Conservation (phyloP, 306 rosid species). For the Leucaena leucocephala region DNA sequence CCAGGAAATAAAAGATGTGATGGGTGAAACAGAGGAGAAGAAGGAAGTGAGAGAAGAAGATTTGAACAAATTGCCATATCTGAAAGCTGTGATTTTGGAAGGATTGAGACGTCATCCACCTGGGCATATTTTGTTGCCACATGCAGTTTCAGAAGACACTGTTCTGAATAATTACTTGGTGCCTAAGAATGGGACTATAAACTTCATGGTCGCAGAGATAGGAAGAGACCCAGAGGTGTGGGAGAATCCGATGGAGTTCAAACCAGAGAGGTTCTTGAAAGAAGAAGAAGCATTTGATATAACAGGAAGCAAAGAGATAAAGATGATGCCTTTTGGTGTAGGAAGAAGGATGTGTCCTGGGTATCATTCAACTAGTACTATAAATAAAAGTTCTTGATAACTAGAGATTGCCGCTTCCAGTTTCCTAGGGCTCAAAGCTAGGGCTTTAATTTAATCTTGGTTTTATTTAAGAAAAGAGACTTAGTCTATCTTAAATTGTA, state of each 20-base stretch:
- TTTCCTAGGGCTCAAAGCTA: background rate
- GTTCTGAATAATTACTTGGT: background rate
- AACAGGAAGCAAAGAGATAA: background rate
- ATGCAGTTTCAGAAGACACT: background rate
- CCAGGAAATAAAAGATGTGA: background rate
- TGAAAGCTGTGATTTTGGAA: background rate
- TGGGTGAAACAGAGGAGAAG: background rate
- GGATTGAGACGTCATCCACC: conserved; percentile 1
- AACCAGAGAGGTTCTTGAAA: background rate
- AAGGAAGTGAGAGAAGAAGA: background rate
- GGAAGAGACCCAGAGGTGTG: background rate
- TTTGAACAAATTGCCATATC: background rate
- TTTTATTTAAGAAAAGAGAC: too few species aligned
- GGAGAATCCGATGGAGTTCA: background rate
- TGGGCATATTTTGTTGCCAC: background rate
- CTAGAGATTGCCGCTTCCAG: background rate
- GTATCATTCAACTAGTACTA: background rate
- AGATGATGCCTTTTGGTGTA: background rate
- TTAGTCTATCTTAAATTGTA: too few species aligned
- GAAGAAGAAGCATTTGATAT: background rate
- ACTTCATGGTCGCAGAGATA: background rate
- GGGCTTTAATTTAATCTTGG: background rate
- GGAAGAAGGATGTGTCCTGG: background rate
- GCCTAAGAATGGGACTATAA: background rate
- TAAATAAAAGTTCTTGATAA: too few species aligned